These are phyloP conservation scores for Termitomyces sp. DNA, from an alignment of 768 basidiomycete species.

Conservation along the genomic window DNA sequence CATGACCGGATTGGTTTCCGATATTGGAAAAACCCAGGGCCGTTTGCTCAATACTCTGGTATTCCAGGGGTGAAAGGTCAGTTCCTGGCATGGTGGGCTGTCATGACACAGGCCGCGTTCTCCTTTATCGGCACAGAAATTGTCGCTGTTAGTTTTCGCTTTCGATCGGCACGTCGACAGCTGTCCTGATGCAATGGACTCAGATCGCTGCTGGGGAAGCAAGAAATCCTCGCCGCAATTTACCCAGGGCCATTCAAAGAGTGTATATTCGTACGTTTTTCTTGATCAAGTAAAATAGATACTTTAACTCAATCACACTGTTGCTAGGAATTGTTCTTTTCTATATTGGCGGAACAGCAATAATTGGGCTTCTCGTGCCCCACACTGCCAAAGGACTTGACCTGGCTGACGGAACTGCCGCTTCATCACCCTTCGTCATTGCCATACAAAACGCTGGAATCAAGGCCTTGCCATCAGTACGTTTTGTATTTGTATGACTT, in stretches of 20 bases:
- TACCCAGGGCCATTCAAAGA: conserved; percentile 61
- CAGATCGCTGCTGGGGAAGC: conserved; percentile 86
- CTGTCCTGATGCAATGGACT: neutral
- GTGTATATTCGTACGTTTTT: conserved; percentile 62
- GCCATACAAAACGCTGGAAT: conserved; percentile 88
- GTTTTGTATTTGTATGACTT: neutral
- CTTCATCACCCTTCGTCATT: conserved; percentile 87
- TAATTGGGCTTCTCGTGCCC: conserved; percentile 86
- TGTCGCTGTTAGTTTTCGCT: conserved; percentile 59
- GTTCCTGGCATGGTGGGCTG: conserved; percentile 60
- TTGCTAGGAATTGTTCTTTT: conserved; percentile 77
- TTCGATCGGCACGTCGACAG: neutral
- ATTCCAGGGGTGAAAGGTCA: conserved; percentile 69
- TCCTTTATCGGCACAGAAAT: conserved; percentile 93
- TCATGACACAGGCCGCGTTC: conserved; percentile 84
- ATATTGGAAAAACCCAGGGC: conserved; percentile 88
- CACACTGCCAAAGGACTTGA: conserved; percentile 56
- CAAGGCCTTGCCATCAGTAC: conserved; percentile 74
- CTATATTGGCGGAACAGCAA: conserved; percentile 60
- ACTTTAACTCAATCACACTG: neutral
- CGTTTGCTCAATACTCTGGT: conserved; percentile 71
- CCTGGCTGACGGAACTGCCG: conserved; percentile 56
- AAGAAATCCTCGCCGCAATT: conserved; percentile 76
- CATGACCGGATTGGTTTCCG: conserved; percentile 72
- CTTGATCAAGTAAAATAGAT: neutral